Conservation (phyloP, 2,329 filamentous ascomycete genomes). For the Tolypocladium amazonense region DNA sequence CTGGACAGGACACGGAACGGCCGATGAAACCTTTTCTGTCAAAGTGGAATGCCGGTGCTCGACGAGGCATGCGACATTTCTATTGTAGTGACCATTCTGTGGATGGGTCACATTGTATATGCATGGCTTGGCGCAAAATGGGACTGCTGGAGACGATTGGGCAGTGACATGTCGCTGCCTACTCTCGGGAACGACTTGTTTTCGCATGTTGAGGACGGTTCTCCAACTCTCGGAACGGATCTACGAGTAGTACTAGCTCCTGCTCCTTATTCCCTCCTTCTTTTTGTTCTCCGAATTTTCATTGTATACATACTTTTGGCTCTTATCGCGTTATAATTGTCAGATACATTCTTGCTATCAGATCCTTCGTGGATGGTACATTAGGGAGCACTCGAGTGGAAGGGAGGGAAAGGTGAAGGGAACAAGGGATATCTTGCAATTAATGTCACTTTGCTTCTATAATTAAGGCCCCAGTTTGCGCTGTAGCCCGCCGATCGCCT, state of each 20-base stretch:
- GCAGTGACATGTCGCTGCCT: not conserved
- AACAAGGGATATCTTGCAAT: not conserved
- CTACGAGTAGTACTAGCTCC: not conserved
- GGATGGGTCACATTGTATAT: not conserved
- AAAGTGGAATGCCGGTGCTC: not conserved
- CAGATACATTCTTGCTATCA: not conserved
- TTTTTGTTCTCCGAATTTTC: not conserved
- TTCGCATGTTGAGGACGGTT: not conserved
- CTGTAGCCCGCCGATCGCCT: not conserved
- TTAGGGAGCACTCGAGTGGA: not conserved
- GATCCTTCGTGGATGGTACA: not conserved
- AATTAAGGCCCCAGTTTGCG: not conserved
- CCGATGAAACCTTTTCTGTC: not conserved
- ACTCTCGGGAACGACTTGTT: constrained; percentile 4
- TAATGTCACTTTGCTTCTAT: not conserved
- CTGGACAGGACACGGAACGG: not conserved
- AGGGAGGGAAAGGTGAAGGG: not conserved
- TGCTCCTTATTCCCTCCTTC: not conserved
- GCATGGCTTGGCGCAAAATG: constrained; percentile 4
- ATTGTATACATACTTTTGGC: not conserved
- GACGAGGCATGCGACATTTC: not conserved
- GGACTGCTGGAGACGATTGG: not conserved
- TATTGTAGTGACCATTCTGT: not conserved
- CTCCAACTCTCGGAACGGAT: not conserved
- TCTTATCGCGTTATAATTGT: not conserved